Base-by-base conservation (phyloP, 2,329 filamentous ascomycete species). In the Claviceps sp. region DNA sequence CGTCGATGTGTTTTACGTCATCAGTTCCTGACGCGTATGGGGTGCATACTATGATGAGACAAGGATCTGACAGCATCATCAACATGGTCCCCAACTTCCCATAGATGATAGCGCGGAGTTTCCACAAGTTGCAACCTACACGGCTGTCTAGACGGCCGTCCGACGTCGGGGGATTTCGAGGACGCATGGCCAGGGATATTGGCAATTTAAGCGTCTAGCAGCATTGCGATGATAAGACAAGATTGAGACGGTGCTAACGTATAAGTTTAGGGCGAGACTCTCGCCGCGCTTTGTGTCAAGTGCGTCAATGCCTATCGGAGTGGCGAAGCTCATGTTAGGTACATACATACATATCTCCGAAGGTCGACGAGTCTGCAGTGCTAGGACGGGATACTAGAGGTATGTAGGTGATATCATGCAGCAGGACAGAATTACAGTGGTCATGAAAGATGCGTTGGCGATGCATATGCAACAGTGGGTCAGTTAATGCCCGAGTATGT, bases 1-100 rank as follows among this genome's bases (percentile, higher is more conserved):
- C 11, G 47, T 56, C 5, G 70, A 71, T 55, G 57, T 41, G 63
- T 69, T 24, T 61, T 74, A 34, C 62, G 71, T 0, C 73, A 75
- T 42, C 56, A 60, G 2, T 66, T 94, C 40, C 72, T 94, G 13
- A 78, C 85, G 14, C 83, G 94, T 30, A 67, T 85, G 77, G 80
- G 0, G 66, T 81, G 17, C 83, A 82, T 0, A 82, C 82, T 60
- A 75, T 94, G 16, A 54, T 48, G 34, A 30, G 49, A 11, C 54
- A 53, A 0, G 40, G 56, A 5, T 49, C 68, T 0, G 62, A 87
- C 80, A 3, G 70, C 68, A 70, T 81, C 56, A 66, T 80, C 57
- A 78, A 77, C 64, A 62, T 80, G 51, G 76, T 74, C 3, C 75
- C 72, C 8, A 10, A 30, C 26, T 30, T 30, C 26, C 8, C 26